These are phyloP conservation scores for Linnemannia hyalina DNA, from an alignment of 192 early-diverging fungal species.

Conservation along the genomic window DNA sequence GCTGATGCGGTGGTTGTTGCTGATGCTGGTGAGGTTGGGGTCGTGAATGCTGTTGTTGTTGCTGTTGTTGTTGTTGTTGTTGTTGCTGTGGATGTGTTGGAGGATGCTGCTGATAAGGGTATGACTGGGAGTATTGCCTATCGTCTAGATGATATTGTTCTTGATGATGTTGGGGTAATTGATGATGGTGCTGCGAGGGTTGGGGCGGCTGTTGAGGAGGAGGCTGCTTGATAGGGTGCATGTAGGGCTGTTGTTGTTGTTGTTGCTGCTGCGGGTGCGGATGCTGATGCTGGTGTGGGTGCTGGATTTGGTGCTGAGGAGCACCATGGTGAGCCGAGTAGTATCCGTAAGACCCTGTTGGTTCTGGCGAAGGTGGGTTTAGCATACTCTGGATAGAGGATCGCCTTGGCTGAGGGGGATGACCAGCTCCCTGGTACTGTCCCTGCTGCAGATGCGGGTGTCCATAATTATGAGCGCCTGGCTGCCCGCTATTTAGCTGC, in stretches of 20 bases:
- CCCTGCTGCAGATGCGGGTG: conserved; percentile 14
- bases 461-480: conserved; percentile 1
- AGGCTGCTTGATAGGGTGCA: conserved; percentile 31
- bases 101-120: conserved; percentile 27
- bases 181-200: conserved; percentile 20
- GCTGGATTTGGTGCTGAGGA: conserved; percentile 20
- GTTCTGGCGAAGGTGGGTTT: conserved; percentile 41
- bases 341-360: conserved; percentile 23
- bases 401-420: conserved; percentile 33
- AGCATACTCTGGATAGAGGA: conserved; percentile 53
- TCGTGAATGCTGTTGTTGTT: conserved; percentile 16
- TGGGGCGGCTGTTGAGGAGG: conserved; percentile 24
- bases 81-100: conserved; percentile 10
- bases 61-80: conserved; percentile 31
- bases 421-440: conserved; percentile 14
- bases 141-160: conserved; percentile 40
- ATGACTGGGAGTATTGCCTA: conserved; percentile 22
- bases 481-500: conserved; percentile 25
- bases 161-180: not conserved
- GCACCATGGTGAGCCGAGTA: conserved; percentile 17
- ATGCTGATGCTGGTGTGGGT: conserved; percentile 16
- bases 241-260: conserved; percentile 1
- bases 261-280: conserved; percentile 30
- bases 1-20: conserved; percentile 14
- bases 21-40: conserved; percentile 23